Evolutionary conservation across 2,329 filamentous ascomycete species (phyloP), one percentile per base, ranked within the genome.

Genomic region (Cladophialophora bantiana): DNA sequence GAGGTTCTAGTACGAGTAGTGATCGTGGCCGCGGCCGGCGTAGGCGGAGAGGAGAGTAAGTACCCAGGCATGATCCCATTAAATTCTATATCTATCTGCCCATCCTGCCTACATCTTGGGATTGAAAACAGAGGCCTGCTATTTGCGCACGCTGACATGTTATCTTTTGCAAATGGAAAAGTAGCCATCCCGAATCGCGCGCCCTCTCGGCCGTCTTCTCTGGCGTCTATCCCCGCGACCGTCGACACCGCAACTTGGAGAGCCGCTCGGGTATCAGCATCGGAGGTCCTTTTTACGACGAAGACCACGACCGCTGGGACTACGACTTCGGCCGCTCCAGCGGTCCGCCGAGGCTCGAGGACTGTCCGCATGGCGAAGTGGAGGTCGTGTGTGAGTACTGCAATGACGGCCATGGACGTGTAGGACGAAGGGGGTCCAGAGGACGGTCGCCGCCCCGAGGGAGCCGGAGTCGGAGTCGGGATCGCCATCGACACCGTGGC

Each of bases 191-290:
- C 20, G 62, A 55, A 54, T 7, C 15, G 1, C 45, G 62, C 15
- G 38, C 53, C 38, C 48, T 42, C 45, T 35, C 31, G 15, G 55
- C 45, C 34, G 38, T 57, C 36, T 48, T 63, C 20, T 38, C 60
- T 10, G 60, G 60, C 13, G 26, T 63, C 4, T 26, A 3, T 6
- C 34, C 5, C 55, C 34, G 54, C n/a, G 34, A 56, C 54, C 54
- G 31, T 2, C 32, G n/a, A 7, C 3, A 56, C 54, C 38, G 40
- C 18, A 26, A 26, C 20, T 26, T 18, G 45, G 55, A 18, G 18
- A 12, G 26, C 15, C 36, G 55, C 34, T 31, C 35, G n/a, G 20
- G 58, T 26, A 32, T 61, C 12, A 61, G 53, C 40, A 34, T 50
- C 26, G 58, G 38, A 52, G 40, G 58, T 13, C 40, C 40, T 26